Conservation (phyloP, 345 rosid species). For the Clausena lansium region DNA sequence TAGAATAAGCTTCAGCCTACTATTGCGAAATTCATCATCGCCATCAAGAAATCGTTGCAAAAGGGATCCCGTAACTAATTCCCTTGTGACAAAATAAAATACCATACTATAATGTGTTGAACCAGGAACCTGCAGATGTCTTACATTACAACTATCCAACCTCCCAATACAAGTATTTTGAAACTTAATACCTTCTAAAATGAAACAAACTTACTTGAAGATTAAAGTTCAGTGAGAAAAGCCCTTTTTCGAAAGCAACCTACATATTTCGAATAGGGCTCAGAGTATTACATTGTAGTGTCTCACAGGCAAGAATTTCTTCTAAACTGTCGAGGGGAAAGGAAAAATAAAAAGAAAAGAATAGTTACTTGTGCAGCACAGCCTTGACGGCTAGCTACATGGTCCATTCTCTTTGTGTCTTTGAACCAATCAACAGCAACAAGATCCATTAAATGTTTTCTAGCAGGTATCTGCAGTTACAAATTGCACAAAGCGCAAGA, state of each 20-base stretch:
- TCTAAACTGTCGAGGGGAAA: not conserved
- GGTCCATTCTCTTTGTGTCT: slow-evolving; percentile 93
- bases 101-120: slow-evolving; percentile 98
- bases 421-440: slow-evolving; percentile 99
- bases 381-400: slow-evolving; percentile 88
- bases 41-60: slow-evolving; percentile 95
- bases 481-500: slow-evolving; percentile 11
- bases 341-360: not conserved
- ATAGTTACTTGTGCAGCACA: slow-evolving; percentile 84
- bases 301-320: not conserved
- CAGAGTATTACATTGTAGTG: not conserved
- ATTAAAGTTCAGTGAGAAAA: slow-evolving; percentile 68
- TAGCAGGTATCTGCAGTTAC: slow-evolving; percentile 74
- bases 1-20: slow-evolving; percentile 95
- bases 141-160: slow-evolving; percentile 30
- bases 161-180: slow-evolving; percentile 2
- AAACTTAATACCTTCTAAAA: not conserved
- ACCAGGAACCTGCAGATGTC: slow-evolving; percentile 72
- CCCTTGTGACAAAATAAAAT: slow-evolving; percentile 76
- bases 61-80: slow-evolving; percentile 71
- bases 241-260: slow-evolving; percentile 76
- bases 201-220: slow-evolving; percentile 58
- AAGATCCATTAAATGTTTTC: slow-evolving; percentile 95
- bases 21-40: slow-evolving; percentile 96
- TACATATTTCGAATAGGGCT: slow-evolving; percentile 14